Evolutionary conservation across 129 eudicot genomes (phyloP), one percentile per base, ranked within the genome.

Genomic region (Chrysanthemum lavandulifolium): DNA sequence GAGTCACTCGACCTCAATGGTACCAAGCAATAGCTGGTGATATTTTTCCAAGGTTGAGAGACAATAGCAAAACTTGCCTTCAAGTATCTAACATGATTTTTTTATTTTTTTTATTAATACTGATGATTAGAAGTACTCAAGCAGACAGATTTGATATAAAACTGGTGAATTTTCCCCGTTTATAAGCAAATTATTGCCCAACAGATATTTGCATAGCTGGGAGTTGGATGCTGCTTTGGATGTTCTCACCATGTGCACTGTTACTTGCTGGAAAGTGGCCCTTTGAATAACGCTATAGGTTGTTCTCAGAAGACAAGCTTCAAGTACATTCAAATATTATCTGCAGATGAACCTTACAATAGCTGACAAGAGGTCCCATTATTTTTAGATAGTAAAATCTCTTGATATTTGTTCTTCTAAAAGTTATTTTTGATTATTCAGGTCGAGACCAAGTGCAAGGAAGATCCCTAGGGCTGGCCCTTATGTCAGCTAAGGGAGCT

Each of bases 231-330:
- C 96, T 55, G 97, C 99, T 82, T 68, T 94, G 80, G 99, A 90
- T 80, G 97, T 94, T 73, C 97, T 94, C 68, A 90, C 97, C 61
- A 94, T 94, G 99, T 94, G 99, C 90, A 86, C 76, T 94, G 99
- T 79, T 97, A 94, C 81, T 79, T 94, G 91, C 66, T 79, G 23
- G 88, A 88, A 68, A 78, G 56, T 61, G 88, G 83, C 66, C 94
- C 94, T 63, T 60, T 79, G 5, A 94, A 86, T 84, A 63, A 64
- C 53, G 89, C 49, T 62, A 65, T 71, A 94, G 99, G 85, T 88
- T 84, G 81, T 88, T 80, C 88, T 83, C 62, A 86, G 81, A 84
- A 85, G 96, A 54, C 97, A 84, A 72, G 92, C 97, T 59, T 83
- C 90, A 50, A 75, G 73, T 90, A 94, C 89, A 94, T 86, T 62